Conservation (phyloP, 2,329 filamentous ascomycete species). For the Dactylellina drechsleri region DNA sequence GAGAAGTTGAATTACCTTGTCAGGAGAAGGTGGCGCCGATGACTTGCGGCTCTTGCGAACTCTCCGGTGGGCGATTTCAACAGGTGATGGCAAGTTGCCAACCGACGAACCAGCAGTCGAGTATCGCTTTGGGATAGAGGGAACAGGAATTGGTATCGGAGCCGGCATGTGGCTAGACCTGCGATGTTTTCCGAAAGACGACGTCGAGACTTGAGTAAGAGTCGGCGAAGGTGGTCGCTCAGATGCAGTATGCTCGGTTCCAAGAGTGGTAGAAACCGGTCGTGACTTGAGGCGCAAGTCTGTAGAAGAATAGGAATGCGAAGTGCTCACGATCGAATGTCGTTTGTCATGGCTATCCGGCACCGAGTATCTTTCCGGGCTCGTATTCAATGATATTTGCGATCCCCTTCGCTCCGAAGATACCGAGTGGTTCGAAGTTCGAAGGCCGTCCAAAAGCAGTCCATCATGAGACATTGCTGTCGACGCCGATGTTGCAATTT, state of each 20-base stretch:
- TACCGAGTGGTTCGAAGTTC: constrained; percentile 41
- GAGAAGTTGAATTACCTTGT: constrained; percentile 32
- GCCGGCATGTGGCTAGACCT: constrained; percentile 41
- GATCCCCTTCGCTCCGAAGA: constrained; percentile 38
- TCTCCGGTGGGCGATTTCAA: constrained; percentile 41
- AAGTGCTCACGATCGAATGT: constrained; percentile 34
- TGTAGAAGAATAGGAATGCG: constrained; percentile 42
- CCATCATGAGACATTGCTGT: constrained; percentile 47
- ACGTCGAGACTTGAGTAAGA: constrained; percentile 43
- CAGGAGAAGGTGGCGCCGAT: constrained; percentile 44
- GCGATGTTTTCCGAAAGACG: constrained; percentile 40
- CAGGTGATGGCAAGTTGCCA: constrained; percentile 41
- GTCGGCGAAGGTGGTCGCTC: constrained; percentile 48
- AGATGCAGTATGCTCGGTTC: constrained; percentile 44
- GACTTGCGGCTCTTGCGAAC: constrained; percentile 43
- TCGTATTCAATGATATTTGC: constrained; percentile 46
- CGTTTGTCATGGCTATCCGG: constrained; percentile 38
- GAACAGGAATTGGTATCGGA: constrained; percentile 51
- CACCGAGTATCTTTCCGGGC: constrained; percentile 39
- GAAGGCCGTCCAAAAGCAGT: constrained; percentile 50
- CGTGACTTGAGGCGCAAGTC: constrained; percentile 45
- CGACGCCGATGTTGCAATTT: constrained; percentile 48
- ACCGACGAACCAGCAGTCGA: constrained; percentile 42
- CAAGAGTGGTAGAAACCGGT: constrained; percentile 47
- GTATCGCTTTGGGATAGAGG: constrained; percentile 51